Conservation (phyloP, 1,284 basidiomycete genomes). For the Omphalotus olearius region DNA sequence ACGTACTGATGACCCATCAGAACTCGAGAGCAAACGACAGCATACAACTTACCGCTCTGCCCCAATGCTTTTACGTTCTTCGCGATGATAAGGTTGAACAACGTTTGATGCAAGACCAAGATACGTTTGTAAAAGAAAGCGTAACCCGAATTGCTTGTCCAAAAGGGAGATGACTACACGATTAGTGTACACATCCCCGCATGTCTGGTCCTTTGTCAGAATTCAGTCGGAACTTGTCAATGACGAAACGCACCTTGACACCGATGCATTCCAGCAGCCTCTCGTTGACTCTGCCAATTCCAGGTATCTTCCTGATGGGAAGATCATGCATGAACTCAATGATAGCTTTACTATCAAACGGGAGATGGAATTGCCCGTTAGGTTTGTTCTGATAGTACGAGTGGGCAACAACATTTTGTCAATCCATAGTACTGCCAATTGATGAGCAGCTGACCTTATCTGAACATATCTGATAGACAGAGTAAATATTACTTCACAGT, state of each 20-base stretch:
- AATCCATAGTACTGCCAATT: neutral
- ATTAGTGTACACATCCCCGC: conserved; percentile 80
- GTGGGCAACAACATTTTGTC: neutral
- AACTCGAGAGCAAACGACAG: conserved; percentile 5
- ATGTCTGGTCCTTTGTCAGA: conserved; percentile 49
- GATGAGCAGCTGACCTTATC: conserved; percentile 56
- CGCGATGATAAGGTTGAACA: conserved; percentile 70
- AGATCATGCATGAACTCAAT: conserved; percentile 71
- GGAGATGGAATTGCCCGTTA: conserved; percentile 82
- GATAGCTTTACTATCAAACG: conserved; percentile 63
- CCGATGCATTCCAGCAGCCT: conserved; percentile 82
- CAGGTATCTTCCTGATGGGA: conserved; percentile 81
- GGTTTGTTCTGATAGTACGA: conserved; percentile 74
- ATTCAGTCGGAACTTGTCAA: conserved; percentile 2
- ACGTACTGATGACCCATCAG: conserved; percentile 55
- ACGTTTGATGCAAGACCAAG: conserved; percentile 83
- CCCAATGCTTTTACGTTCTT: conserved; percentile 87
- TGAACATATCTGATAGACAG: conserved; percentile 72
- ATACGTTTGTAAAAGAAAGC: conserved; percentile 70
- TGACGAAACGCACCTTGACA: conserved; percentile 55
- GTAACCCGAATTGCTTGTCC: conserved; percentile 81
- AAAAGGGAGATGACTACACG: conserved; percentile 72
- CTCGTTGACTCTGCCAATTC: conserved; percentile 86
- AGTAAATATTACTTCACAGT: neutral
- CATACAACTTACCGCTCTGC: conserved; percentile 62